These are phyloP conservation scores for Cryphonectria japonica DNA, from an alignment of 2,329 filamentous ascomycete species.

Conservation along the genomic window DNA sequence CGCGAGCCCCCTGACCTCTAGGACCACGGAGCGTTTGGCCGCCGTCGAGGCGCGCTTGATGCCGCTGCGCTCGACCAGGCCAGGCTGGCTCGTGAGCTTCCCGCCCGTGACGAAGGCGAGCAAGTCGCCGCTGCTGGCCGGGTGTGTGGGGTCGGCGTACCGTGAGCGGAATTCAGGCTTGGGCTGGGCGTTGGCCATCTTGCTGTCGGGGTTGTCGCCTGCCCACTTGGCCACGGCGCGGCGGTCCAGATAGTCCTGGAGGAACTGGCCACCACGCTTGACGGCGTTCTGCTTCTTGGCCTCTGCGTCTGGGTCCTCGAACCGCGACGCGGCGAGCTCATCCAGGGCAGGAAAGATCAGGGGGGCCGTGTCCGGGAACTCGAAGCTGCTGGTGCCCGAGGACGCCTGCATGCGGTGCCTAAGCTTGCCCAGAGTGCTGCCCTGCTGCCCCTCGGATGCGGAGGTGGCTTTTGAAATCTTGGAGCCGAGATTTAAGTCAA, in stretches of 20 bases:
- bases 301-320: constrained; percentile 28
- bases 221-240: constrained; percentile 33
- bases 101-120: constrained; percentile 36
- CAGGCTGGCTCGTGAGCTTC: not conserved
- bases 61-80: not conserved
- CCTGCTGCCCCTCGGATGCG: constrained; percentile 5
- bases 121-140: constrained; percentile 34
- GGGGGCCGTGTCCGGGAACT: constrained; percentile 50
- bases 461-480: constrained; percentile 39
- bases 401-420: constrained; percentile 43
- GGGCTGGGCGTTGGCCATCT: constrained; percentile 32
- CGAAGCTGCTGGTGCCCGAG: constrained; percentile 44
- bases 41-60: not conserved
- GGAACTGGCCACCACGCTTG: constrained; percentile 32
- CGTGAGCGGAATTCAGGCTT: constrained; percentile 35
- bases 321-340: constrained; percentile 27
- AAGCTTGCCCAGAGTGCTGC: constrained; percentile 31
- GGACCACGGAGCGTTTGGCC: not conserved
- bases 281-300: constrained; percentile 31
- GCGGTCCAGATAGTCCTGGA: constrained; percentile 32
- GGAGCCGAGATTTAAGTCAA: constrained; percentile 40
- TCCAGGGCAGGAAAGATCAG: constrained; percentile 53
- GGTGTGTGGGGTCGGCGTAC: constrained; percentile 37
- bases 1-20: not conserved
- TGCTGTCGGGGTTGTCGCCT: constrained; percentile 28